Percentiles rank a stretch among this genome's conserved stretches.
phyloP scores from a whole-genome alignment of 805 yeast genomes.

The Kregervanrija pseudodelftensis region DNA sequence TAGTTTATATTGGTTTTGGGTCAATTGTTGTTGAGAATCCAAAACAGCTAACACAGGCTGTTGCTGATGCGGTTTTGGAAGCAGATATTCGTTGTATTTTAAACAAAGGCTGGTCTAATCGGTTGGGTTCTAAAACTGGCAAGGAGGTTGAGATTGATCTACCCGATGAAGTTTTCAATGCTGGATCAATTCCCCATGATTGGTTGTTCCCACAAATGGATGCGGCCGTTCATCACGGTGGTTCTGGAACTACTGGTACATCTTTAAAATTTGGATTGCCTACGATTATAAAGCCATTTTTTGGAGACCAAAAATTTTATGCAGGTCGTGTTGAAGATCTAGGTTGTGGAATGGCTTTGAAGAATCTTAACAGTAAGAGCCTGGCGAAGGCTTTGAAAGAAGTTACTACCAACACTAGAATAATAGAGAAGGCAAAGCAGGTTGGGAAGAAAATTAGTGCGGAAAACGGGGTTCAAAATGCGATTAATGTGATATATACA shows the following conservation, averaged over 20 bases:
- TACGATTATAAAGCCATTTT: constrained; percentile 86
- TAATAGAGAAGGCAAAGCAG: constrained; percentile 57
- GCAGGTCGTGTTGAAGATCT: constrained; percentile 82
- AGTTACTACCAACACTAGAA: constrained; percentile 58
- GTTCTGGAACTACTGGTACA: constrained; percentile 95
- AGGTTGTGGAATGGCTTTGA: constrained; percentile 73
- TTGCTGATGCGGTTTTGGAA: constrained; percentile 67
- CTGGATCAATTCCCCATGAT: constrained; percentile 82
- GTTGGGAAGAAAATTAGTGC: constrained; percentile 55
- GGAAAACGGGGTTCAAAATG: constrained; percentile 79
- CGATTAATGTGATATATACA: constrained; percentile 70
- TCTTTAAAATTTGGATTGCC: constrained; percentile 81
- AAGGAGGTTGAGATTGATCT: constrained; percentile 35
- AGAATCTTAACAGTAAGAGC: constrained; percentile 56
- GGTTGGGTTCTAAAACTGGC: constrained; percentile 36
- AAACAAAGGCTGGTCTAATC: constrained; percentile 93
- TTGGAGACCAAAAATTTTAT: constrained; percentile 93
- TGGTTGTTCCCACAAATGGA: constrained; percentile 88
- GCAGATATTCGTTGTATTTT: constrained; percentile 83
- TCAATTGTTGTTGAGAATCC: constrained; percentile 89
- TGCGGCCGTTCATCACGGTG: constrained; percentile 97
- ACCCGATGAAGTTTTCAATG: constrained; percentile 61
- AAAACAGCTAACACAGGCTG: constrained; percentile 64
- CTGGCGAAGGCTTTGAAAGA: constrained; percentile 63
- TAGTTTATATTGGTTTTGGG: constrained; percentile 93